Evolutionary conservation across 495 filamentous ascomycete species (phyloP).

Genomic region (Podospora pseudopauciseta): DNA sequence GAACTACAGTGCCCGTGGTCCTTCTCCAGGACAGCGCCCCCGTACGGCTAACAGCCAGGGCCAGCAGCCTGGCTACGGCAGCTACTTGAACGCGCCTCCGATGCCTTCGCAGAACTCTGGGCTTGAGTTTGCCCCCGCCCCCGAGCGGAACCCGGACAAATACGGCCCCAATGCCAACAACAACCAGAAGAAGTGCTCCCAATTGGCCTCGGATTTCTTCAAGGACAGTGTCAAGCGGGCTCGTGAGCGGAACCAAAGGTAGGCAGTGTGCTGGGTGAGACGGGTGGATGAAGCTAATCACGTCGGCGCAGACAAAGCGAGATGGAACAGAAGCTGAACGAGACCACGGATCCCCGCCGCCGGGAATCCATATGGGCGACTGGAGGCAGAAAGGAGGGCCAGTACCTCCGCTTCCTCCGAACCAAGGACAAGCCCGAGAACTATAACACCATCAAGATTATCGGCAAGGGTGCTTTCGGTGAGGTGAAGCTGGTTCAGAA

Average conservation of each 20-base stretch:
- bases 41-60: constrained; percentile 69
- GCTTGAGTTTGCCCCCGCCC: constrained; percentile 54
- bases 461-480: constrained; percentile 98
- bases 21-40: constrained; percentile 69
- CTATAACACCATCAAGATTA: constrained; percentile 93
- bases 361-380: constrained; percentile 72
- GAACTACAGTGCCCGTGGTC: constrained; percentile 62
- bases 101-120: constrained; percentile 51
- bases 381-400: constrained; percentile 77
- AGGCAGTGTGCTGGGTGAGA: neutral
- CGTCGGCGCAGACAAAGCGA: constrained; percentile 67
- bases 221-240: constrained; percentile 92
- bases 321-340: constrained; percentile 75
- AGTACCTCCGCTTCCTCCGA: constrained; percentile 89
- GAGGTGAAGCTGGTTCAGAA: constrained; percentile 96
- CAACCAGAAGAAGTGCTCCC: constrained; percentile 73
- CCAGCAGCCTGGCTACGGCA: constrained; percentile 56
- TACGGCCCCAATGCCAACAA: constrained; percentile 59
- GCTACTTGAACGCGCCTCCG: constrained; percentile 62
- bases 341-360: constrained; percentile 66
- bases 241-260: constrained; percentile 83
- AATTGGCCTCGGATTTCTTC: constrained; percentile 84
- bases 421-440: constrained; percentile 89
- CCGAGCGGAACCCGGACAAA: constrained; percentile 71
- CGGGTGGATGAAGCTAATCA: neutral